Percentiles rank a stretch among this genome's conserved stretches.
phyloP scores from a whole-genome alignment of 2,329 filamentous ascomycete species.

The Ophiostoma quercus region DNA sequence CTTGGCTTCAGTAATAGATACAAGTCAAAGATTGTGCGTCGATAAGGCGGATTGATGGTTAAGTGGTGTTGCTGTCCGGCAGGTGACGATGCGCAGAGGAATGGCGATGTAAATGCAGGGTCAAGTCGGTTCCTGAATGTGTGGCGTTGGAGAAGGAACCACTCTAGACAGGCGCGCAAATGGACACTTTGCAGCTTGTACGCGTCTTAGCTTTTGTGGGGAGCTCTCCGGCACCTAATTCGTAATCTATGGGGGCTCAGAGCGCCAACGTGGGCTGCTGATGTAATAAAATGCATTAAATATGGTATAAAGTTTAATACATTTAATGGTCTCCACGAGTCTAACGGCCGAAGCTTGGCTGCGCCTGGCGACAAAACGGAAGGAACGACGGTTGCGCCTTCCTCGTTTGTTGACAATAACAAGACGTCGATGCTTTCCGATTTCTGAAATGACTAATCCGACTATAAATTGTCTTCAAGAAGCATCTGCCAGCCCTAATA shows the following conservation, averaged over 20 bases:
- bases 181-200: slow-evolving; percentile 11
- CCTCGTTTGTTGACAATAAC: not conserved
- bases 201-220: slow-evolving; percentile 4
- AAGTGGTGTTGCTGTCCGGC: not conserved
- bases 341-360: slow-evolving; percentile 1
- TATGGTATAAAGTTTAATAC: not conserved
- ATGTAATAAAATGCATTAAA: not conserved
- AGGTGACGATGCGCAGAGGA: not conserved
- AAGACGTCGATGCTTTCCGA: not conserved
- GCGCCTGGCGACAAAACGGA: not conserved
- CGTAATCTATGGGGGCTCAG: not conserved
- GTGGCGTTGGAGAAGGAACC: not conserved
- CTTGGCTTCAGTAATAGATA: too few relatives aligned
- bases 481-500: not conserved
- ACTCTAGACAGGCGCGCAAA: not conserved
- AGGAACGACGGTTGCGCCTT: not conserved
- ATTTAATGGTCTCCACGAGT: not conserved
- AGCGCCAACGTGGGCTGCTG: not conserved
- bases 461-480: not conserved
- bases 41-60: not conserved
- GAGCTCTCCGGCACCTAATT: not conserved
- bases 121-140: not conserved
- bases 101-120: not conserved
- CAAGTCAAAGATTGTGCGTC: not conserved
- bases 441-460: not conserved